phyloP scores from a whole-genome alignment of 2,329 filamentous ascomycete species.

The Colletotrichum liaoningense region DNA sequence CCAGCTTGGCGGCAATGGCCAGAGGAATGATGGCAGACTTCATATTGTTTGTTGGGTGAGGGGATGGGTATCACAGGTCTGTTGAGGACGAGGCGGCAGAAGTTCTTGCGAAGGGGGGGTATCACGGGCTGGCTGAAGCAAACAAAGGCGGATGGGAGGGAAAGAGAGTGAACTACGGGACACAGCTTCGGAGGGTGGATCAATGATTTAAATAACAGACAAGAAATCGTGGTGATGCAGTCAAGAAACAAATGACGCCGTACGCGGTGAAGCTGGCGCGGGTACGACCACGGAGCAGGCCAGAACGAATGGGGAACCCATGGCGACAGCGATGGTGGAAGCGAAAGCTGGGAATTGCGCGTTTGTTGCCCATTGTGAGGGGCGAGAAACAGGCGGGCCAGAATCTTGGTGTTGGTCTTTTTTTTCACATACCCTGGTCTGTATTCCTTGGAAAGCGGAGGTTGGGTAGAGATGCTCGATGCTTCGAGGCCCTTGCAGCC shows the following conservation, averaged over 20 bases:
- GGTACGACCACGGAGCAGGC: constrained; percentile 21
- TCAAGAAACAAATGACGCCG: constrained; percentile 34
- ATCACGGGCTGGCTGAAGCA: constrained; percentile 21
- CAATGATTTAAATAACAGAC: constrained; percentile 24
- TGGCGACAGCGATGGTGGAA: constrained; percentile 22
- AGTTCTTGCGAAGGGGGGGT: constrained; percentile 2
- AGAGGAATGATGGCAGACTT: constrained; percentile 20
- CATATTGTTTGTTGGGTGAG: constrained; percentile 6
- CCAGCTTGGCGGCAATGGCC: constrained; percentile 27
- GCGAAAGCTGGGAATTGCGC: constrained; percentile 15
- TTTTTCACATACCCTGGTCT: constrained; percentile 13
- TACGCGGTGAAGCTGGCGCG: constrained; percentile 23
- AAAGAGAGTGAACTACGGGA: neutral
- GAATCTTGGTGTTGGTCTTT: constrained; percentile 24
- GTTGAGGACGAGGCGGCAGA: neutral
- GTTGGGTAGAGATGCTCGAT: constrained; percentile 30
- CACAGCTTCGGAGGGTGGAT: neutral
- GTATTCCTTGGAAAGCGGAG: constrained; percentile 29
- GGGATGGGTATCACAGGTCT: constrained; percentile 8
- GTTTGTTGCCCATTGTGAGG: constrained; percentile 12
- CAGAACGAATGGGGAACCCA: constrained; percentile 27
- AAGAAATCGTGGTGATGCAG: constrained; percentile 16
- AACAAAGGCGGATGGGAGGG: constrained; percentile 7
- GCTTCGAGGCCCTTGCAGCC: constrained; percentile 11
- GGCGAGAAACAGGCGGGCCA: constrained; percentile 3